Base-by-base conservation (phyloP, 1,284 basidiomycete genomes). In the Lentinula novae-zelandiae region DNA sequence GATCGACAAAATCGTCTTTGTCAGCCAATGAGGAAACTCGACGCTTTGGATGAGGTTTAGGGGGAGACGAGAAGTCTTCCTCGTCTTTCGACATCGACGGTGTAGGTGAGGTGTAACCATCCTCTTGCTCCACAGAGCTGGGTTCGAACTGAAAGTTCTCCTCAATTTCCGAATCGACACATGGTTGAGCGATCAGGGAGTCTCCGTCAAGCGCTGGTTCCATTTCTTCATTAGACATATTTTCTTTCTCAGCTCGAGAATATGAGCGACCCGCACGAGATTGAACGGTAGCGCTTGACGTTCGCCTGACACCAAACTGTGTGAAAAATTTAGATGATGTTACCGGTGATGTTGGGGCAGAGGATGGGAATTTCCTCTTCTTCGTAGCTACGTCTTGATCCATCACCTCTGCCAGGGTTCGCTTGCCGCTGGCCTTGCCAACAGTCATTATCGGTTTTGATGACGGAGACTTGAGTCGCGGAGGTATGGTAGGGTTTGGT, bases 71-170 rank as follows among this genome's bases (percentile, higher is more conserved):
- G 34, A 89, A 67, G 40, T 88, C 86, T 40, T 84, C 80, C 9
- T 80, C 79, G 61, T 82, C 81, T 66, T 78, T 74, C 62, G 76
- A 76, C 66, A 79, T 73, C 54, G 83, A 84, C 60, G 81, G 75
- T 13, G 82, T 76, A 17, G 88, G 89, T 17, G 89, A 90, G 61
- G 87, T 76, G 71, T 92, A 92, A 40, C 90, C 89, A 66, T 89
- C 89, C 69, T 92, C 90, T 72, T 90, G 90, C 67, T 78, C 76
- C 39, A 90, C 85, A 20, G 65, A 68, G 57, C 78, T 75, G 2
- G 67, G 64, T 31, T 70, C 70, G 36, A 76, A 74, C 5, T 76
- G 72, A 2, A 75, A 38, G 60, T 76, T 75, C 33, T 74, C 59
- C 12, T 70, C 69, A 63, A 72, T 68, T 60, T 75, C 72, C 36